phyloP scores from a whole-genome alignment of 2,329 filamentous ascomycete genomes.

The Cytospora paraplurivora region DNA sequence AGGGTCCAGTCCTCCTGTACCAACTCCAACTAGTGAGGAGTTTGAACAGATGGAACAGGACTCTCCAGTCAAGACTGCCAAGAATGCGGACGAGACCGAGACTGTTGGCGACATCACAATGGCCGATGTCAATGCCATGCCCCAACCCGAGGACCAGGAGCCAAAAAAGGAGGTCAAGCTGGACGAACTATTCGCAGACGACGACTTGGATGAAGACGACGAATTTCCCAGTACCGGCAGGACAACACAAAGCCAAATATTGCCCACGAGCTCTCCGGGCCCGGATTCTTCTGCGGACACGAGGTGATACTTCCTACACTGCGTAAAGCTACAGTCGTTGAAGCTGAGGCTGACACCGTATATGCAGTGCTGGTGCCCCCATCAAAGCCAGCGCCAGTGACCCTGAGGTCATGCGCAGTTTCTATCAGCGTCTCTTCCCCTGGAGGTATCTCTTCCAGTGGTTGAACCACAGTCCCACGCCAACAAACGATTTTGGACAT shows the following conservation, averaged over 20 bases:
- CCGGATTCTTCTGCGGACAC: slow-evolving; percentile 43
- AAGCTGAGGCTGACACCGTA: slow-evolving; percentile 32
- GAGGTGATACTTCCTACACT: background rate
- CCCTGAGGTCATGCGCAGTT: slow-evolving; percentile 84
- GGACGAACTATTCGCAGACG: slow-evolving; percentile 61
- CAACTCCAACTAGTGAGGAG: slow-evolving; percentile 27
- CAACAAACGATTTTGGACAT: slow-evolving; percentile 85
- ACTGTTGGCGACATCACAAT: slow-evolving; percentile 46
- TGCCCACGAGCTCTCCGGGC: slow-evolving; percentile 47
- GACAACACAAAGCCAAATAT: slow-evolving; percentile 33
- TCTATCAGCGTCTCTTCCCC: slow-evolving; percentile 94
- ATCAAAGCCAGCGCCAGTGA: slow-evolving; percentile 60
- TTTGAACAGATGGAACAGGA: slow-evolving; percentile 33
- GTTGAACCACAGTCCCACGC: slow-evolving; percentile 90
- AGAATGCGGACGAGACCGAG: slow-evolving; percentile 32
- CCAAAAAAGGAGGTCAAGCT: slow-evolving; percentile 53
- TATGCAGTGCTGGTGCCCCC: slow-evolving; percentile 39
- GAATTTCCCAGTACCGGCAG: slow-evolving; percentile 58
- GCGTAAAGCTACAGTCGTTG: background rate
- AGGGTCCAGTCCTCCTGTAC: slow-evolving; percentile 32
- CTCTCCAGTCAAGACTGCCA: slow-evolving; percentile 38
- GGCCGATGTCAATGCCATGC: slow-evolving; percentile 38
- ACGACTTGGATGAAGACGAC: slow-evolving; percentile 63
- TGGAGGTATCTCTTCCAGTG: slow-evolving; percentile 96
- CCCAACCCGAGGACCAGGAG: slow-evolving; percentile 32